Evolutionary conservation across 2,329 filamentous ascomycete genomes (phyloP).

Genomic region (Penicillium corylophilum): DNA sequence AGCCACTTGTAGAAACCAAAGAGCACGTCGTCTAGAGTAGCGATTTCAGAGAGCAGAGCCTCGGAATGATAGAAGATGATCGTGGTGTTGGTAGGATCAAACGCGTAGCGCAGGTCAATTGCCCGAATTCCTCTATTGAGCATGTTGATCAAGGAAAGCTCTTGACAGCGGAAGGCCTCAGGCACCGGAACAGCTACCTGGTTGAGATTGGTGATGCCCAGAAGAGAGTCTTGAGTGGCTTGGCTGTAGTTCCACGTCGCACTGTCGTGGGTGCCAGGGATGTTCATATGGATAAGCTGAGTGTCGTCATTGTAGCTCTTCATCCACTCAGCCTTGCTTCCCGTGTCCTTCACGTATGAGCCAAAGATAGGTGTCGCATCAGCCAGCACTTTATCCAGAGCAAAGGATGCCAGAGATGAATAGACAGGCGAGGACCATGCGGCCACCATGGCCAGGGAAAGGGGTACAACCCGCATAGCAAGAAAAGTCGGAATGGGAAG

Average conservation of each 20-base stretch:
- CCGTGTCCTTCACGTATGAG: slow-evolving; percentile 22
- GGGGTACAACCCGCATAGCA: background rate
- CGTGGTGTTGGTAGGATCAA: slow-evolving; percentile 46
- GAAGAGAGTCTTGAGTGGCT: slow-evolving; percentile 42
- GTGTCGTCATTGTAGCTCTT: slow-evolving; percentile 43
- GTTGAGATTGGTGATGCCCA: slow-evolving; percentile 42
- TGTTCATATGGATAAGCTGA: slow-evolving; percentile 48
- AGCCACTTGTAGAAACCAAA: slow-evolving; percentile 53
- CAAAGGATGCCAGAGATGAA: slow-evolving; percentile 33
- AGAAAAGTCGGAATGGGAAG: background rate
- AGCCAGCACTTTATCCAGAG: slow-evolving; percentile 44
- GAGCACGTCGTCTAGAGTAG: slow-evolving; percentile 47
- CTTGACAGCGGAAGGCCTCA: slow-evolving; percentile 46
- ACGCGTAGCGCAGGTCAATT: slow-evolving; percentile 53
- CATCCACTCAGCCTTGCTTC: slow-evolving; percentile 48
- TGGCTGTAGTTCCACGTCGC: slow-evolving; percentile 54
- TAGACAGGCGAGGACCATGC: background rate
- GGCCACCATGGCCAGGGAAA: slow-evolving; percentile 1
- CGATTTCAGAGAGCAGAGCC: slow-evolving; percentile 46
- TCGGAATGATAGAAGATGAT: slow-evolving; percentile 52
- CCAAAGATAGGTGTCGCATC: slow-evolving; percentile 49
- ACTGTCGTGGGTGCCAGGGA: slow-evolving; percentile 53
- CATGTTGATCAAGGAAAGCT: slow-evolving; percentile 37
- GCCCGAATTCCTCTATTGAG: slow-evolving; percentile 50
- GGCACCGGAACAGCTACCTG: slow-evolving; percentile 30